Base-by-base conservation (phyloP, 257 asterid species). In the Solanum bulbocastanum region DNA sequence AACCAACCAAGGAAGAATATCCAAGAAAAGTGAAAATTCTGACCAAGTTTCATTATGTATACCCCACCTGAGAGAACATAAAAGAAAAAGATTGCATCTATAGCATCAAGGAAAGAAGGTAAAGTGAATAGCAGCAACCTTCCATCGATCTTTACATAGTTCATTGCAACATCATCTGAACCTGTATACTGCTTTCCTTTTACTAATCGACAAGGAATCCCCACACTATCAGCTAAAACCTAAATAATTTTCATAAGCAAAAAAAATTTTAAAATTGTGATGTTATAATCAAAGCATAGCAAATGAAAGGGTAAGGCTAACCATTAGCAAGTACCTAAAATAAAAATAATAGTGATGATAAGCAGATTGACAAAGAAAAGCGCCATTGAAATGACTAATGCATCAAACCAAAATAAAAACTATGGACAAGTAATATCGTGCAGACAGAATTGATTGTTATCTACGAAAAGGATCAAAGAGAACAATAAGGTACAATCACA, bases 171-270 rank as follows among this genome's bases (percentile, higher is more conserved):
- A 65, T 95, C 99, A 89, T 92, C 93, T 86, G 98, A 93, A 87
- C 99, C 99, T 12, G 98, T 95, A 86, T 93, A 96, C 89, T 95
- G 98, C 86, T 88, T 92, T 87, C 99, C 98, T 91, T 97, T 97
- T 88, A 94, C 97, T 88, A 97, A 89, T 84, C 98, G 98, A 90
- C 98, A 95, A 88, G 96, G 97, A 86, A 97, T 93, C 83, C 93
- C 96, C 91, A 93, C 92, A 88, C 92, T 88, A 90, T 97, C 99
- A 89, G 98, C 98, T 93, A 97, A 93, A 88, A 96, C 99, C 99
- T 97, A 91, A 91, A 93, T 68, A 88, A 87, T 30, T 87, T 87
- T 84, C 89, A 86, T 84, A 87, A 85, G 87, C 13, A 89, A 88
- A 87, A 74, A 81, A 75, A 76, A 2, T 2, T 56, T 6, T 44